Evolutionary conservation across 2,329 filamentous ascomycete genomes (phyloP), one percentile per base, ranked within the genome.

Genomic region (Coniochaeta pulveracea): DNA sequence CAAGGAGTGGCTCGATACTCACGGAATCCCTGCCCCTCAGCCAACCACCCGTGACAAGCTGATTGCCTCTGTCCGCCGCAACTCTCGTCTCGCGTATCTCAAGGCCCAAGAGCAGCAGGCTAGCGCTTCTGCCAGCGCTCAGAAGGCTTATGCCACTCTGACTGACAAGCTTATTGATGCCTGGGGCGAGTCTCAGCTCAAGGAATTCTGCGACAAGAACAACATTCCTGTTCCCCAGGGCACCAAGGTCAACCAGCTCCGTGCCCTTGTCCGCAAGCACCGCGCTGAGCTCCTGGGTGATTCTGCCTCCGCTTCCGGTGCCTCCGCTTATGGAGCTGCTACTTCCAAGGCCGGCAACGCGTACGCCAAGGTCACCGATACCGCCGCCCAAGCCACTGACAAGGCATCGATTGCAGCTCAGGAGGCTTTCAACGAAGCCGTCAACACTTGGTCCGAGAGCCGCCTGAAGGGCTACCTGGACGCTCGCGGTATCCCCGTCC

Each of bases 161-260:
- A 85, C 80, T 41, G 85, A 96, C 47, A 77, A 80, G 47, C 66
- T 95, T 34, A 81, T 96, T 49, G 79, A 93, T 46, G 77, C 83
- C 4, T 98, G 91, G 91, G 79, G 81, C 49, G 88, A 95, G 50
- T 72, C 71, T 25, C 68, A 93, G 56, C 70, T 98, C 54, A 96
- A 96, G 69, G 80, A 85, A 41, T 96, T 91, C 64, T 77, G 77
- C 35, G 89, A 96, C 63, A 85, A 88, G 69, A 91, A 96, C 47
- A 76, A 76, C 37, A 81, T 98, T 51, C 55, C 51, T 10, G 85
- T 95, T 33, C 91, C 91, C 8, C 89, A 96, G 52, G 91, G 89
- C 30, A 93, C 84, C 50, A 88, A 82, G 66, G 66, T 75, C 45
- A 93, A 95, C 49, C 89, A 98, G 57, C 72, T 96, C 17, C 67